Base-by-base conservation (phyloP, 305 asterid species). In the Fraxinus angustifolia region DNA sequence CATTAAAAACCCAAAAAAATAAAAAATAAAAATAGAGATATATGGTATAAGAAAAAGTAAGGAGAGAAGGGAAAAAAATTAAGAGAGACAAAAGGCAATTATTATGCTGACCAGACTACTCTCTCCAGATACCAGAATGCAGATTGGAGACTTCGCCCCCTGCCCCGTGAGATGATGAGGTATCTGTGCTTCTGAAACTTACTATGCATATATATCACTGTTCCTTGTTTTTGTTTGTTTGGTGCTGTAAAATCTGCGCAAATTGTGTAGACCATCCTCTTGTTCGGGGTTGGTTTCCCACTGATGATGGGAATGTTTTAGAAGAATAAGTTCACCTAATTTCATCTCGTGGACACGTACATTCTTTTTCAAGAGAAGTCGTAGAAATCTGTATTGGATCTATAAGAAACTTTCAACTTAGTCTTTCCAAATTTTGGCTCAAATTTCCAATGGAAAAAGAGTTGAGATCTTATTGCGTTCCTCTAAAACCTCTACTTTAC, bases 131-230 rank as follows among this genome's bases (percentile, higher is more conserved):
- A 96, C 90, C 99, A 96, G 87, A 96, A 94, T 89, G 99, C 97
- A 19, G 99, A 96, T 85, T 96, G 99, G 99, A 92, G 99, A 89
- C 84, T 93, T 35, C 93, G 99, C 76, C 99, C 98, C 17, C 98
- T 96, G 80, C 98, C 98, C 56, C 70, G 3, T 36, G 98, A 91
- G 84, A 96, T 96, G 99, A 56, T 94, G 84, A 94, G 91, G 98
- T 95, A 82, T 38, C 86, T 80, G 68, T 72, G 58, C 83, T 82
- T 50, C 73, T 11, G 17, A 1, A 50, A 53, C 26, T 31, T 80
- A 40, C 21, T 77, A 7, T 42, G 17, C 83, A 16, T 56, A 6
- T 50, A n/a, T 82, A 19, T 56, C 71, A n/a, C 14, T 74, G 33
- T 56, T 77, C 81, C 58, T 60, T 77, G 67, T 65, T 53, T 23